Evolutionary conservation across 371 early-diverging fungal species (phyloP), one percentile per base, ranked within the genome.

Genomic region (Chytridium lagenaria): DNA sequence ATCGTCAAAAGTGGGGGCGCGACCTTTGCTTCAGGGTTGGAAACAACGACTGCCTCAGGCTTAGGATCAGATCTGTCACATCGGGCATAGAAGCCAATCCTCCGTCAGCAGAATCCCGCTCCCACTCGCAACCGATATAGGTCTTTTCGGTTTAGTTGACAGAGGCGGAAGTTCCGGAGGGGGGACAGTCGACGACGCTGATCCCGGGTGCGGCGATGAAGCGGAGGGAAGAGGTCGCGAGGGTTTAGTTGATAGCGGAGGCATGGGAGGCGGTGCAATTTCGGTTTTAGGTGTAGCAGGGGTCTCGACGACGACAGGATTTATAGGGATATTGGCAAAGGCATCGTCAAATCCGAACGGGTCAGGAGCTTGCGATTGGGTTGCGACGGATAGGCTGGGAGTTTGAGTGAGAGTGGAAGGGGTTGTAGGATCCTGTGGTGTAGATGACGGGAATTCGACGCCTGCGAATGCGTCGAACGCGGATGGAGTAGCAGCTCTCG

Each of bases 181-280:
- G 37, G 28, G 59, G 37, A 2, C 16, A 26, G 51, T 16, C n/a
- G 52, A 61, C 10, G 57, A n/a, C 15, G 52, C 16, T 16, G 28
- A 23, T n/a, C n/a, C n/a, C n/a, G n/a, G 16, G 57, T 3, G 7
- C 70, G 70, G 15, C 28, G 51, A 16, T 7, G 69, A 12, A 2
- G 38, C 7, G 15, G 3, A 40, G 19, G 34, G 39, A 12, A 31
- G 64, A 50, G 67, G 55, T 2, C 39, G n/a, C 26, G 68, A 67
- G 15, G 75, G 75, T 28, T 78, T 76, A 5, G 75, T 72, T 7
- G 71, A 67, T 30, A 63, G 36, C 34, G 73, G 69, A 59, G 73
- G 70, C 59, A 71, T n/a, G 16, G 72, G 72, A 5, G 76, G 79
- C 44, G 78, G 75, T 39, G 73, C 34, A 22, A 63, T 34, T 16